A percentile compares a stretch with the other conserved stretches of the same genome.
These are phyloP conservation scores for Dichomitus squalens DNA, from an alignment of 1,284 basidiomycete species.

Conservation along the genomic window DNA sequence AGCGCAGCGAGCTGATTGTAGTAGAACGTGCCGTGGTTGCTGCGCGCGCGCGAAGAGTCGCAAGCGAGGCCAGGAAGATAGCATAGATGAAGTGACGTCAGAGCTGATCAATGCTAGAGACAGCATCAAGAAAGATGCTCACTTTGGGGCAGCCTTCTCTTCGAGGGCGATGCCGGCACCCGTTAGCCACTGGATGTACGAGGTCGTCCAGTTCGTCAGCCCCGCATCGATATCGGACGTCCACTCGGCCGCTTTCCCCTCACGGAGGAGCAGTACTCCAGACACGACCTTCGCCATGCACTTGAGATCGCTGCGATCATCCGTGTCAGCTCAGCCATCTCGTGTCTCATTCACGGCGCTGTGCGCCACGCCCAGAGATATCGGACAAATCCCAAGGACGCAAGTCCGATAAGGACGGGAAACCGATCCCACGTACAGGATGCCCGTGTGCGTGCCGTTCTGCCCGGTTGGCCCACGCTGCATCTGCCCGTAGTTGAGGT, in stretches of 20 bases:
- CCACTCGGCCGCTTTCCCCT: constrained; percentile 51
- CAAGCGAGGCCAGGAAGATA: neutral
- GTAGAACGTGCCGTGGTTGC: constrained; percentile 40
- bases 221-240: constrained; percentile 49
- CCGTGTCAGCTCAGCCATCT: neutral
- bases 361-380: too few species aligned
- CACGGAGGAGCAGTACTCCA: constrained; percentile 56
- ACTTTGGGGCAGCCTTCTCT: constrained; percentile 54
- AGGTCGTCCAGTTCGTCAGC: constrained; percentile 49
- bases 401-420: too few species aligned
- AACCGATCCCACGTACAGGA: constrained; percentile 53
- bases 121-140: constrained; percentile 14
- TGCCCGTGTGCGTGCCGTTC: constrained; percentile 55
- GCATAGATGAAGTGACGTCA: neutral
- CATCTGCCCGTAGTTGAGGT: constrained; percentile 67
- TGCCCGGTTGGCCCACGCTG: constrained; percentile 52
- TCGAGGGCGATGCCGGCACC: constrained; percentile 41
- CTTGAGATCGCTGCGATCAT: constrained; percentile 49
- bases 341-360: too few species aligned
- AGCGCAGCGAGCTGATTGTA: constrained; percentile 40
- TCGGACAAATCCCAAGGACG: too few species aligned
- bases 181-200: constrained; percentile 59
- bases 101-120: neutral
- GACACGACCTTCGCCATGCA: constrained; percentile 60
- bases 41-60: constrained; percentile 5